A percentile compares a stretch with the other conserved stretches of the same genome.
Evolutionary conservation across 1,284 basidiomycete species (phyloP).

Genomic region (Cutaneotrichosporon cutaneum): DNA sequence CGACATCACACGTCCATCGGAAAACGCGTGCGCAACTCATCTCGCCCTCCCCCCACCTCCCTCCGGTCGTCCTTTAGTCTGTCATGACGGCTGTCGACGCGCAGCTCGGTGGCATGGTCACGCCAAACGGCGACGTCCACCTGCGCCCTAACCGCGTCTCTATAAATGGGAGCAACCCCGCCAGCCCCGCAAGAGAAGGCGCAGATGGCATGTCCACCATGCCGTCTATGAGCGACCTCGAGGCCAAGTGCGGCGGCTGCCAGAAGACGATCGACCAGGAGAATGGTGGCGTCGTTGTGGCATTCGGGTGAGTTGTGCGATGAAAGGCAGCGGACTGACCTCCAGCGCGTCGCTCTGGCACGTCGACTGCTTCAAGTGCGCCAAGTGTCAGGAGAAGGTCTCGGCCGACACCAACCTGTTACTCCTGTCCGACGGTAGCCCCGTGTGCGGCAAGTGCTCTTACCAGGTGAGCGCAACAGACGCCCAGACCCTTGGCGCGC

Average conservation of each 20-base stretch:
- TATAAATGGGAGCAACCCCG: neutral
- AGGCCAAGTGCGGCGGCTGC: constrained; percentile 72
- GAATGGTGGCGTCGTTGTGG: constrained; percentile 80
- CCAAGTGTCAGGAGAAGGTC: constrained; percentile 58
- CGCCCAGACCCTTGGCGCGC: neutral
- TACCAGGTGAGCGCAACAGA: constrained; percentile 60
- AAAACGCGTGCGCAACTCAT: neutral
- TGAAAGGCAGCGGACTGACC: constrained; percentile 14
- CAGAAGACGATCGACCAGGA: constrained; percentile 77
- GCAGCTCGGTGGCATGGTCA: neutral
- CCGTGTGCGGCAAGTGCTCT: constrained; percentile 94
- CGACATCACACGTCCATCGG: neutral
- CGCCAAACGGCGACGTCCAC: neutral
- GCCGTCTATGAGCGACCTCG: constrained; percentile 28
- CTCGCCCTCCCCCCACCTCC: neutral
- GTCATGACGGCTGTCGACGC: constrained; percentile 20
- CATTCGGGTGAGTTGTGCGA: constrained; percentile 69
- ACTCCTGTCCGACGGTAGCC: constrained; percentile 91
- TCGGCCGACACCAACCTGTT: constrained; percentile 90
- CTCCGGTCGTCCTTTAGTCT: neutral
- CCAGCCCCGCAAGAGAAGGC: neutral
- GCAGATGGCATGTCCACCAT: constrained; percentile 19
- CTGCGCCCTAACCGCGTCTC: neutral
- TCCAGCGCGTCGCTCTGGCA: constrained; percentile 52
- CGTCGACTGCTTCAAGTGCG: constrained; percentile 56